phyloP scores from a whole-genome alignment of 2,329 filamentous ascomycete species.

The Colletotrichum plurivorum region DNA sequence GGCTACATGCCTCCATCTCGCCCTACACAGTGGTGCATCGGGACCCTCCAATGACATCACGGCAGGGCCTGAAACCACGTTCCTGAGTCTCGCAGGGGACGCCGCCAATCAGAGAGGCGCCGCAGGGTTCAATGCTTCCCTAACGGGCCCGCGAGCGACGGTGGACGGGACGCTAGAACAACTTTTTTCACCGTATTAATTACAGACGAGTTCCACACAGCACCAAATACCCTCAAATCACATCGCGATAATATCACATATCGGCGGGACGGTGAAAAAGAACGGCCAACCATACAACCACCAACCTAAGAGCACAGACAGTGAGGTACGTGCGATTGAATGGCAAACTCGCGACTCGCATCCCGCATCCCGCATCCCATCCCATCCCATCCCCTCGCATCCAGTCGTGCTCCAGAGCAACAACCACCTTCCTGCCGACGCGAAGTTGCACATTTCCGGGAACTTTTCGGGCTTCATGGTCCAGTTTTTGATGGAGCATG shows the following conservation, averaged over 20 bases:
- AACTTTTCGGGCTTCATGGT: conserved; percentile 33
- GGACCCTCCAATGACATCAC: conserved; percentile 41
- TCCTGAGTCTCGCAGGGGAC: conserved; percentile 32
- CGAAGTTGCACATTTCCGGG: conserved; percentile 8
- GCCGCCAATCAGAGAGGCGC: conserved; percentile 24
- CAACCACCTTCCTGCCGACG: neutral
- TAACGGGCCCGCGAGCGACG: conserved; percentile 13
- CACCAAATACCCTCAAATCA: neutral
- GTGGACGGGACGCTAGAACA: conserved; percentile 32
- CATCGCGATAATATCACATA: neutral
- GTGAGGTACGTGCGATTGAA: conserved; percentile 3
- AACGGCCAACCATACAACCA: neutral
- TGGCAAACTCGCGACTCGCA: conserved; percentile 34
- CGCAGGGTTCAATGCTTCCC: conserved; percentile 17
- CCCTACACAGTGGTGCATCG: conserved; percentile 14
- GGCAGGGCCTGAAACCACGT: conserved; percentile 35
- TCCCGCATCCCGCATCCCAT: neutral
- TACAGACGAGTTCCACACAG: neutral
- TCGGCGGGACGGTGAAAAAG: too few relatives aligned
- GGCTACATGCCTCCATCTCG: conserved; percentile 36
- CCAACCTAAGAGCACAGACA: neutral
- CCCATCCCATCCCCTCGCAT: neutral
- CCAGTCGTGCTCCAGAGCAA: neutral
- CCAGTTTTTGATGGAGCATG: conserved; percentile 16
- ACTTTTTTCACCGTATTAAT: conserved; percentile 29